phyloP scores from a whole-genome alignment of 257 asterid species.

The Mitragyna speciosa region DNA sequence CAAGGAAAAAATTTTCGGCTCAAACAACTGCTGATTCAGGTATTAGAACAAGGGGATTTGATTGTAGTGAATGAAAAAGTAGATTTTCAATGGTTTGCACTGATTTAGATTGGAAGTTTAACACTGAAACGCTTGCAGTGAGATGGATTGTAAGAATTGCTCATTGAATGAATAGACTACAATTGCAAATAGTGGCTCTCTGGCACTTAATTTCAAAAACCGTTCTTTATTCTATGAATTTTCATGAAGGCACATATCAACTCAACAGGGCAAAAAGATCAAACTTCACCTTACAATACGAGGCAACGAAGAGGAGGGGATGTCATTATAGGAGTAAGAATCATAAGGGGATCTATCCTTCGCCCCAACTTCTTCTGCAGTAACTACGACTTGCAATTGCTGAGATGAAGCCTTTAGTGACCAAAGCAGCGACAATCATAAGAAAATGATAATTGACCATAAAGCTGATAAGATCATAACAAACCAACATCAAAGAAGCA shows the following conservation, averaged over 20 bases:
- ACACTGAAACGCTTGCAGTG: neutral
- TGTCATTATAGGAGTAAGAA: conserved; percentile 62
- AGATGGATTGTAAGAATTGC: neutral
- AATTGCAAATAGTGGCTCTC: too few species aligned
- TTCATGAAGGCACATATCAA: neutral
- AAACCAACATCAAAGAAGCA: conserved; percentile 1
- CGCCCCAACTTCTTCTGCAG: conserved; percentile 79
- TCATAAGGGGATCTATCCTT: conserved; percentile 79
- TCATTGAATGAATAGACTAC: neutral
- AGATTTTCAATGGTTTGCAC: neutral
- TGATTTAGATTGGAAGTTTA: neutral
- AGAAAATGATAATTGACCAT: conserved; percentile 5
- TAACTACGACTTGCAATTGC: conserved; percentile 72
- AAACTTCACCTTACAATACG: conserved; percentile 61
- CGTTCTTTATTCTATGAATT: neutral
- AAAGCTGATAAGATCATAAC: neutral
- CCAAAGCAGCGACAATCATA: conserved; percentile 30
- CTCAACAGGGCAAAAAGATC: conserved; percentile 4
- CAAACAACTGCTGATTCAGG: neutral
- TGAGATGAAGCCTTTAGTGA: conserved; percentile 47
- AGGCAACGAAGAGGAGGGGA: conserved; percentile 70
- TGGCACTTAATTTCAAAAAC: neutral
- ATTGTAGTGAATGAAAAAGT: neutral
- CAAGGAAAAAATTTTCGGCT: neutral
- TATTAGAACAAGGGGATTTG: neutral